Conservation (phyloP, 371 early-diverging fungal genomes). For the Circinella minor region DNA sequence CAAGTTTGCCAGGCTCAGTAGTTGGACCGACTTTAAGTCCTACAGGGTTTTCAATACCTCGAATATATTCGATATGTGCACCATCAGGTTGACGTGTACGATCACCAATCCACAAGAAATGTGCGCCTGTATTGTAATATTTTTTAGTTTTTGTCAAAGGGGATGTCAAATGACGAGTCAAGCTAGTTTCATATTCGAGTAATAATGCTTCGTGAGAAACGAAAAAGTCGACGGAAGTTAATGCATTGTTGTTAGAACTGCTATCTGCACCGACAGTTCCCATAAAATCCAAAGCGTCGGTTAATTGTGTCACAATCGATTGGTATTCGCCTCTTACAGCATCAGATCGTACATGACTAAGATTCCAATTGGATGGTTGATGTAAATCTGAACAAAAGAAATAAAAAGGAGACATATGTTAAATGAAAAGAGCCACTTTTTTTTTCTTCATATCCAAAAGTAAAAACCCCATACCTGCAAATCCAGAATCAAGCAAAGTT, state of each 20-base stretch:
- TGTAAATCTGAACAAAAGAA: slow-evolving; percentile 70
- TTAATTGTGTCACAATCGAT: slow-evolving; percentile 81
- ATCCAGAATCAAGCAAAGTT: slow-evolving; percentile 77
- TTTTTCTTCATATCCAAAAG: not conserved
- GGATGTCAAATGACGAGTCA: slow-evolving; percentile 71
- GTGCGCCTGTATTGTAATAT: slow-evolving; percentile 77
- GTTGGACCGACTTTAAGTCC: slow-evolving; percentile 96
- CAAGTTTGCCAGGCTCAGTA: slow-evolving; percentile 86
- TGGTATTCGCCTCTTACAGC: slow-evolving; percentile 88
- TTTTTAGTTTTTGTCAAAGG: slow-evolving; percentile 47
- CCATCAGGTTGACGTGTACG: slow-evolving; percentile 95
- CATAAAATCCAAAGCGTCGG: slow-evolving; percentile 94
- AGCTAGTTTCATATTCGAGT: slow-evolving; percentile 87
- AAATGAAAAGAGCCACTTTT: not conserved
- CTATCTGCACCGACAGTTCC: slow-evolving; percentile 81
- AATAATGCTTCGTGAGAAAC: slow-evolving; percentile 95
- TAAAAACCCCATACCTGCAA: slow-evolving; percentile 57
- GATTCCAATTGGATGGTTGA: slow-evolving; percentile 87
- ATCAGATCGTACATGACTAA: slow-evolving; percentile 86
- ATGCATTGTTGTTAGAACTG: slow-evolving; percentile 26
- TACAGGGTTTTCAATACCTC: slow-evolving; percentile 94
- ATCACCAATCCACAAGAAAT: slow-evolving; percentile 98
- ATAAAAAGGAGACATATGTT: not conserved
- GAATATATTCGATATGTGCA: slow-evolving; percentile 95
- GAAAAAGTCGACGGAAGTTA: slow-evolving; percentile 85